Evolutionary conservation across 805 yeast species (phyloP).

Genomic region (Saturnispora ahearnii): DNA sequence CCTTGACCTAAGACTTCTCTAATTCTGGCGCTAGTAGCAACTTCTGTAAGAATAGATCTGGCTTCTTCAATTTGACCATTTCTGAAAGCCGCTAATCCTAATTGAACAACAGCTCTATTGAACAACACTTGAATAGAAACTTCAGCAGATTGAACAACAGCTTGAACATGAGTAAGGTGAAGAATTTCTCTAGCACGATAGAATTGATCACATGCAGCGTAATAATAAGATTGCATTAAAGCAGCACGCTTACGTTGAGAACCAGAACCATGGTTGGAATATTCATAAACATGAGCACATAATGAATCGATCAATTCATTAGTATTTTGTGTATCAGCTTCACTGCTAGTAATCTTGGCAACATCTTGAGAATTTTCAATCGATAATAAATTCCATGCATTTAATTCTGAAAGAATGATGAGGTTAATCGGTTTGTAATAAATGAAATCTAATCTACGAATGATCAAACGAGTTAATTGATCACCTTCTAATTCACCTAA

Average conservation of each 20-base stretch:
- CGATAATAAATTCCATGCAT: constrained; percentile 53
- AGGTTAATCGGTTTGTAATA: constrained; percentile 84
- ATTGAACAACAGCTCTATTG: constrained; percentile 91
- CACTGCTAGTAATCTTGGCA: constrained; percentile 23
- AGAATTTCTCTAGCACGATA: constrained; percentile 81
- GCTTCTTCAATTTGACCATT: constrained; percentile 77
- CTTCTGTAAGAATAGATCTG: constrained; percentile 79
- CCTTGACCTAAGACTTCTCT: constrained; percentile 95
- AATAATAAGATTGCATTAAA: constrained; percentile 79
- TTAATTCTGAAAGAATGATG: constrained; percentile 55
- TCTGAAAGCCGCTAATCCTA: constrained; percentile 94
- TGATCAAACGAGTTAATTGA: constrained; percentile 63
- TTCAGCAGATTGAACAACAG: constrained; percentile 76
- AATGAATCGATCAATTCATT: constrained; percentile 56
- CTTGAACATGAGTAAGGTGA: constrained; percentile 76
- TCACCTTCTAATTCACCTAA: constrained; percentile 39
- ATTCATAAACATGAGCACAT: constrained; percentile 51
- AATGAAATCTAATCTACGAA: constrained; percentile 83
- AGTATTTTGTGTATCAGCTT: constrained; percentile 28
- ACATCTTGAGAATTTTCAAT: constrained; percentile 28
- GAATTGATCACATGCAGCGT: constrained; percentile 81
- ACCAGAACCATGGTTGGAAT: constrained; percentile 41
- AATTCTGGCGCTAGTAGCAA: constrained; percentile 75
- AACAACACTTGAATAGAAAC: constrained; percentile 81
- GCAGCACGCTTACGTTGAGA: constrained; percentile 74